Conservation (phyloP, 148 eudicot genomes). For the Nepenthes mirabilis region DNA sequence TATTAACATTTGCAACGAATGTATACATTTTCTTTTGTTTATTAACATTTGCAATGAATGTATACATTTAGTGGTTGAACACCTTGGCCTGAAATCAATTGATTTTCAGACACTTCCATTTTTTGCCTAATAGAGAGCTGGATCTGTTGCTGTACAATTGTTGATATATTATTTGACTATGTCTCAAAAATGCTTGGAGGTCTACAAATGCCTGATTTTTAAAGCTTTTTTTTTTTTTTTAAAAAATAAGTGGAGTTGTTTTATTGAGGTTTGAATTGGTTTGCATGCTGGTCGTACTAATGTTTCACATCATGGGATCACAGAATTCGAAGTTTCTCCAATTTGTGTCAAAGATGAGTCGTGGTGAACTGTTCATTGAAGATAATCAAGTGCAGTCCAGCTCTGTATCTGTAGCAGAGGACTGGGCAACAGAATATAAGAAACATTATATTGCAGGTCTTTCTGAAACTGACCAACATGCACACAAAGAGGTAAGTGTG, state of each 20-base stretch:
- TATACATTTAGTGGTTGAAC: too few relatives aligned
- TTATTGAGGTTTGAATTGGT: not conserved
- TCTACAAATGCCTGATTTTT: too few relatives aligned
- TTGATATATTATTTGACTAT: too few relatives aligned
- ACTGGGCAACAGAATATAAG: constrained; percentile 85
- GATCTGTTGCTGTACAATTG: too few relatives aligned
- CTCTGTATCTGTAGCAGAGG: constrained; percentile 46
- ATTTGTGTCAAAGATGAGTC: constrained; percentile 99
- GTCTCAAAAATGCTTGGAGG: too few relatives aligned
- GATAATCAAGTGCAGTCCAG: constrained; percentile 74
- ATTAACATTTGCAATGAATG: too few relatives aligned
- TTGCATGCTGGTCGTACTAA: constrained; percentile 2
- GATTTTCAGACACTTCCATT: too few relatives aligned
- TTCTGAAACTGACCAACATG: constrained; percentile 72
- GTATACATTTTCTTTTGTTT: too few relatives aligned
- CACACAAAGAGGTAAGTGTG: constrained; percentile 52
- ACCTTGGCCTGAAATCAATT: too few relatives aligned
- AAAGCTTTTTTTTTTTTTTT: too few relatives aligned
- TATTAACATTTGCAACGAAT: too few relatives aligned
- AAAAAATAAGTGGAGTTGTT: not conserved
- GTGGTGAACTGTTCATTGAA: constrained; percentile 77
- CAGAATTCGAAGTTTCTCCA: constrained; percentile 95
- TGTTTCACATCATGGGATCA: constrained; percentile 9
- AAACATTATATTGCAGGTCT: constrained; percentile 47
- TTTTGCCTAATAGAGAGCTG: too few relatives aligned